These are phyloP conservation scores for Aspergillus flavus DNA, from an alignment of 2,329 filamentous ascomycete species.

Conservation along the genomic window DNA sequence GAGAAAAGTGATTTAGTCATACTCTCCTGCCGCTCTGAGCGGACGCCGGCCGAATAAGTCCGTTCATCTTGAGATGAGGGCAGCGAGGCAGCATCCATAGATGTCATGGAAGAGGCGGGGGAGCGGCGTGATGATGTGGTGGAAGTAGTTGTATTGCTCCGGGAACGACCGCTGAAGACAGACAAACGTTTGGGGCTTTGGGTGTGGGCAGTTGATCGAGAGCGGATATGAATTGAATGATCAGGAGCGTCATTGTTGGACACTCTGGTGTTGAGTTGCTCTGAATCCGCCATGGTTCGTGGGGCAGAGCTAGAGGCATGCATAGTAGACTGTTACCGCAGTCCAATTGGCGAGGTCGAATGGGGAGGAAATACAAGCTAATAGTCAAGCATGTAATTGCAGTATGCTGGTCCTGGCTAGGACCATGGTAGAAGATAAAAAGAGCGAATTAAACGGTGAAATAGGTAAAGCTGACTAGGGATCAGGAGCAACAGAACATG, in stretches of 20 bases:
- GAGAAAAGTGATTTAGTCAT: conserved; percentile 44
- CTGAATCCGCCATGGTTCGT: conserved; percentile 22
- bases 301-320: conserved; percentile 15
- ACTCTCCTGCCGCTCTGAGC: conserved; percentile 38
- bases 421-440: conserved; percentile 20
- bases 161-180: conserved; percentile 42
- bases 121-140: conserved; percentile 49
- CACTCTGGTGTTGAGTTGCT: conserved; percentile 35
- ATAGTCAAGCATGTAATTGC: conserved; percentile 20
- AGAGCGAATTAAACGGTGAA: not conserved
- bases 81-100: conserved; percentile 33
- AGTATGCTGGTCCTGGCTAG: conserved; percentile 12
- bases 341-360: not conserved
- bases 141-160: conserved; percentile 55
- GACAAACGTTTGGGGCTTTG: conserved; percentile 44
- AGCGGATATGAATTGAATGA: conserved; percentile 37
- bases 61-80: conserved; percentile 38
- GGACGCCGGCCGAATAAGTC: conserved; percentile 28
- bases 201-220: conserved; percentile 38
- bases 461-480: not conserved
- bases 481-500: conserved; percentile 10
- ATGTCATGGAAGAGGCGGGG: conserved; percentile 48
- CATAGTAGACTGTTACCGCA: conserved; percentile 11
- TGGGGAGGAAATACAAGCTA: not conserved
- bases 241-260: conserved; percentile 37